Evolutionary conservation across 129 eudicot species (phyloP).

Genomic region (Centella asiatica): DNA sequence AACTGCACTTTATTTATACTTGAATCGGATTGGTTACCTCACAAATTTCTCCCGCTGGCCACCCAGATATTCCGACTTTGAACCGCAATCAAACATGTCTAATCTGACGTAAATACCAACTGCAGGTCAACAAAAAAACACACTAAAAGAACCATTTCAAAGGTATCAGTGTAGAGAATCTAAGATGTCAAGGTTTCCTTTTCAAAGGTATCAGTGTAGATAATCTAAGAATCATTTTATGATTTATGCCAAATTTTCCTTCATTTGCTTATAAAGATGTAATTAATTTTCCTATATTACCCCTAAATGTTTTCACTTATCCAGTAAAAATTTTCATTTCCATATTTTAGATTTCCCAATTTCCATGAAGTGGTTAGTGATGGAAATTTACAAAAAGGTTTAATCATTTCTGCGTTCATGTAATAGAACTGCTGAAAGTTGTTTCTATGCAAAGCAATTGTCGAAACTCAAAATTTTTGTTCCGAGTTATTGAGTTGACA

Average conservation of each 20-base stretch:
- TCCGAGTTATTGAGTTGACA: no score
- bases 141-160: slow-evolving; percentile 12
- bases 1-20: slow-evolving; percentile 29
- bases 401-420: neutral
- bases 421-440: neutral
- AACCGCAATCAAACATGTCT: slow-evolving; percentile 50
- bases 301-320: neutral
- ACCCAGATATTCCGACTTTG: slow-evolving; percentile 48
- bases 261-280: neutral
- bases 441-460: neutral
- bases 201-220: neutral
- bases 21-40: slow-evolving; percentile 26
- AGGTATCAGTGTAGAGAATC: neutral
- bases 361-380: neutral
- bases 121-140: slow-evolving; percentile 23
- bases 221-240: no score
- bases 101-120: slow-evolving; percentile 23
- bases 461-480: neutral
- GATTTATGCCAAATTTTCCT: neutral
- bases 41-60: slow-evolving; percentile 64
- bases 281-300: no score
- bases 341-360: neutral
- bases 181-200: neutral
- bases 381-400: no score
- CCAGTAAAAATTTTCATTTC: neutral